phyloP scores from a whole-genome alignment of 2,329 filamentous ascomycete species.

The Neopestalotiopsis clavispora region DNA sequence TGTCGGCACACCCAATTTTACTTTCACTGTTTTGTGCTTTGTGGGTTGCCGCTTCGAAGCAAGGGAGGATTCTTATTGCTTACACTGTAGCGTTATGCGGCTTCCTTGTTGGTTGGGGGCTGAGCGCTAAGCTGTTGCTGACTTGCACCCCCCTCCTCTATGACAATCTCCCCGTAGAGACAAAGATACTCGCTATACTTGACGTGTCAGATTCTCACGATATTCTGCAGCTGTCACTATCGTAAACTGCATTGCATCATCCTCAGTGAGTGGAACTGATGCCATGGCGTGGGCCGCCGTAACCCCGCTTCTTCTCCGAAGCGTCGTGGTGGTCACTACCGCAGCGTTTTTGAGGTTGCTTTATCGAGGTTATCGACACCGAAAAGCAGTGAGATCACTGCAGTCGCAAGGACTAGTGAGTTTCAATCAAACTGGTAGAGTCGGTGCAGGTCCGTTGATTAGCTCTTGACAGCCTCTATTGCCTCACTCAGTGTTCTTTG shows the following conservation, averaged over 20 bases:
- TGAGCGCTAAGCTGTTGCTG: no score
- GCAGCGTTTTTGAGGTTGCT: neutral
- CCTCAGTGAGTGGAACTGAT: neutral
- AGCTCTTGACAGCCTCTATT: constrained; percentile 28
- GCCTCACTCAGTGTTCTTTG: constrained; percentile 32
- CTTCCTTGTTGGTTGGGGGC: no score
- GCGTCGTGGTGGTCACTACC: neutral
- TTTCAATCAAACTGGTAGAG: neutral
- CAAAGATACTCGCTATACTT: no score
- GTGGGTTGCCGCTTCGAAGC: no score
- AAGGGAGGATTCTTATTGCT: no score
- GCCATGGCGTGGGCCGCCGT: neutral
- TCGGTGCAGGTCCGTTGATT: accelerated
- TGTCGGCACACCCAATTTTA: no score
- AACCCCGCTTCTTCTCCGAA: neutral
- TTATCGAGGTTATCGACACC: neutral
- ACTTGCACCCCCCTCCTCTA: no score
- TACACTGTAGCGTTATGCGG: no score
- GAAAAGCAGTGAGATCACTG: neutral
- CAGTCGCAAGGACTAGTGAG: neutral
- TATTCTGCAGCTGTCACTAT: neutral
- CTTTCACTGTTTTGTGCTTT: no score
- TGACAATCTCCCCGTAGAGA: no score
- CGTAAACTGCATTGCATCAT: neutral
- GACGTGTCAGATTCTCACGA: neutral